phyloP scores from a whole-genome alignment of 2,329 filamentous ascomycete species.

The Graphiopsis chlorocephala region DNA sequence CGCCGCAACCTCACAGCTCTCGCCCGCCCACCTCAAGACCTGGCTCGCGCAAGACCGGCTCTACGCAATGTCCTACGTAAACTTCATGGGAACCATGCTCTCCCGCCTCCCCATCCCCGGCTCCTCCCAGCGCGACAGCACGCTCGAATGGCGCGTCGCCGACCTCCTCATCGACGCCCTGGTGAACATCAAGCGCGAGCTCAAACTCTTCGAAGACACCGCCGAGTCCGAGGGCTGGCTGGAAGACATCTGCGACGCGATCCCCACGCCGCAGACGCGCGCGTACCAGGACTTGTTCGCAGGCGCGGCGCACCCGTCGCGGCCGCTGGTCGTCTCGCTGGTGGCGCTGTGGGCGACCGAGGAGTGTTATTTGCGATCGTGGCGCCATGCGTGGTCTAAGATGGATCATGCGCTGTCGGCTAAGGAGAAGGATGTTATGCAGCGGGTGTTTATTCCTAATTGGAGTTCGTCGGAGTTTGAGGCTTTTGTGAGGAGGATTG shows the following conservation, averaged over 20 bases:
- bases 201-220: constrained; percentile 64
- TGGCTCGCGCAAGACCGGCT: constrained; percentile 73
- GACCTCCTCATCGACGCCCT: constrained; percentile 63
- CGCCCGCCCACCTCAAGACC: constrained; percentile 55
- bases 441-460: constrained; percentile 50
- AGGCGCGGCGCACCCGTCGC: constrained; percentile 50
- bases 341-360: constrained; percentile 74
- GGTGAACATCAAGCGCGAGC: constrained; percentile 63
- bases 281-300: constrained; percentile 60
- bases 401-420: constrained; percentile 20
- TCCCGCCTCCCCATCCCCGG: constrained; percentile 57
- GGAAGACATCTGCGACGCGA: constrained; percentile 45
- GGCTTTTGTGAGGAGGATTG: constrained; percentile 47
- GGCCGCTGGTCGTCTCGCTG: constrained; percentile 62
- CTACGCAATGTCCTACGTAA: constrained; percentile 68
- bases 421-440: constrained; percentile 44
- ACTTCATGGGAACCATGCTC: constrained; percentile 64
- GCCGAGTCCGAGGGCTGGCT: constrained; percentile 48
- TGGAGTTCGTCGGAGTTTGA: constrained; percentile 49
- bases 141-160: constrained; percentile 57
- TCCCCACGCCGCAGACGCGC: constrained; percentile 28
- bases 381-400: constrained; percentile 44
- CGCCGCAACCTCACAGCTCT: constrained; percentile 61
- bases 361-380: constrained; percentile 51
- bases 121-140: constrained; percentile 39